Conservation (phyloP, 805 yeast genomes). For the Metschnikowia peoriensis region DNA sequence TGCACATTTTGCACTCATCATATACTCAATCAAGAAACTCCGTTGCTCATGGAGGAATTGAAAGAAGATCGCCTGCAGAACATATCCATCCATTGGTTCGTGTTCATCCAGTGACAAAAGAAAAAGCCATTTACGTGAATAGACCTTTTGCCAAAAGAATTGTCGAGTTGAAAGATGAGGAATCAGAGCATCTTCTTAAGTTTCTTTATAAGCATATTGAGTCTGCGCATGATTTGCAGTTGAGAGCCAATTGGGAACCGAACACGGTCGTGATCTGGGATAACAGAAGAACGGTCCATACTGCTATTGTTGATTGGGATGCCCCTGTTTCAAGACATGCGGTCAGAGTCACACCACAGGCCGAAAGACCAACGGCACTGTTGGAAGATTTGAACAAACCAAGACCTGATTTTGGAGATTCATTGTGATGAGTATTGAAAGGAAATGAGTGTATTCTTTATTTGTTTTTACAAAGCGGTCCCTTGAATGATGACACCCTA, state of each 20-base stretch:
- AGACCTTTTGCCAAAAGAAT: conserved; percentile 34
- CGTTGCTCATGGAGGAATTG: conserved; percentile 30
- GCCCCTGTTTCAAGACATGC: conserved; percentile 37
- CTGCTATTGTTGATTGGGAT: conserved; percentile 37
- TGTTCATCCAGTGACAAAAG: conserved; percentile 34
- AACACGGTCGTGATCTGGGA: conserved; percentile 38
- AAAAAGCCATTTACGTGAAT: conserved; percentile 32
- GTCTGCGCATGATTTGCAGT: conserved; percentile 33
- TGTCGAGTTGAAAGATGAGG: conserved; percentile 36
- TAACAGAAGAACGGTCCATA: conserved; percentile 33
- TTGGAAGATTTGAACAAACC: conserved; percentile 35
- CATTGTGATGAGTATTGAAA: not conserved
- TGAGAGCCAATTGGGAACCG: conserved; percentile 38
- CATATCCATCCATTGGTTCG: conserved; percentile 36
- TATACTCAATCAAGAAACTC: conserved; percentile 31
- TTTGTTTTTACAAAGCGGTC: no score
- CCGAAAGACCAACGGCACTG: conserved; percentile 37
- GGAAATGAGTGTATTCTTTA: no score
- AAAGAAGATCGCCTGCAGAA: conserved; percentile 32
- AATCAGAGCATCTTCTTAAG: conserved; percentile 28
- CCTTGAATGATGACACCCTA: no score
- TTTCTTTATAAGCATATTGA: conserved; percentile 35
- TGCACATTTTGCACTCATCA: conserved; percentile 36
- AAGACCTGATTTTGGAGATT: conserved; percentile 8
- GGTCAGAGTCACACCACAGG: conserved; percentile 36